phyloP scores from a whole-genome alignment of 2,329 filamentous ascomycete species.

The Colletotrichum trifolii region DNA sequence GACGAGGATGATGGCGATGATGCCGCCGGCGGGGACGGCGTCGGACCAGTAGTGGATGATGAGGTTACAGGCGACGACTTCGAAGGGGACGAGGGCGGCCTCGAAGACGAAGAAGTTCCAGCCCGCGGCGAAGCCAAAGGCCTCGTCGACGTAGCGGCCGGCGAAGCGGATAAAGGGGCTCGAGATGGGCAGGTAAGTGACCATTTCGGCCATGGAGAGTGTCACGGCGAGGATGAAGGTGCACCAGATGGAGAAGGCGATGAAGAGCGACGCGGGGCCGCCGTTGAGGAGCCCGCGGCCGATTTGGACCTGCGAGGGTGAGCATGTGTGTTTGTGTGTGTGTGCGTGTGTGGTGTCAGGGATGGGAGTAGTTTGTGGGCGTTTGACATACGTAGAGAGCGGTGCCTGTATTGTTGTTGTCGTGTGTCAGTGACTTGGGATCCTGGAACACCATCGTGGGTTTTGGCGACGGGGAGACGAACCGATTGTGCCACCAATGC shows the following conservation, averaged over 20 bases:
- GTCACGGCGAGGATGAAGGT: constrained; percentile 70
- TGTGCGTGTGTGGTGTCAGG: neutral
- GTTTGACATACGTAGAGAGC: constrained; percentile 32
- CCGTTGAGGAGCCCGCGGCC: constrained; percentile 68
- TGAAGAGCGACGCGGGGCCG: constrained; percentile 67
- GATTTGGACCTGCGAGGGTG: constrained; percentile 59
- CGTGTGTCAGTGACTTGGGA: no score
- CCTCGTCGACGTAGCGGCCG: constrained; percentile 79
- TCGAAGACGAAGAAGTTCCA: constrained; percentile 82
- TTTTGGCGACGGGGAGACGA: constrained; percentile 60
- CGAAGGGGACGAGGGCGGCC: constrained; percentile 74
- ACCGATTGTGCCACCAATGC: constrained; percentile 73
- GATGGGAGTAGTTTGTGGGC: no score
- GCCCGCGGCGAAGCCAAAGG: constrained; percentile 77
- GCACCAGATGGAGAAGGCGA: constrained; percentile 72
- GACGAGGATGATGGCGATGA: constrained; percentile 66
- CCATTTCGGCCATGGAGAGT: constrained; percentile 78
- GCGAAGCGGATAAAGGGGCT: constrained; percentile 84
- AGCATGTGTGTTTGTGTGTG: constrained; percentile 33
- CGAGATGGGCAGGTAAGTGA: constrained; percentile 79
- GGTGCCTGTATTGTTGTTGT: constrained; percentile 9
- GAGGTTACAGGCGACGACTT: constrained; percentile 73
- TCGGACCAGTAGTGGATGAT: constrained; percentile 74
- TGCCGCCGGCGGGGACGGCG: constrained; percentile 66
- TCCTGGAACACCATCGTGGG: constrained; percentile 44